These are phyloP conservation scores for Tinospora cordifolia DNA, from an alignment of 164 flowering plant species.

Conservation along the genomic window DNA sequence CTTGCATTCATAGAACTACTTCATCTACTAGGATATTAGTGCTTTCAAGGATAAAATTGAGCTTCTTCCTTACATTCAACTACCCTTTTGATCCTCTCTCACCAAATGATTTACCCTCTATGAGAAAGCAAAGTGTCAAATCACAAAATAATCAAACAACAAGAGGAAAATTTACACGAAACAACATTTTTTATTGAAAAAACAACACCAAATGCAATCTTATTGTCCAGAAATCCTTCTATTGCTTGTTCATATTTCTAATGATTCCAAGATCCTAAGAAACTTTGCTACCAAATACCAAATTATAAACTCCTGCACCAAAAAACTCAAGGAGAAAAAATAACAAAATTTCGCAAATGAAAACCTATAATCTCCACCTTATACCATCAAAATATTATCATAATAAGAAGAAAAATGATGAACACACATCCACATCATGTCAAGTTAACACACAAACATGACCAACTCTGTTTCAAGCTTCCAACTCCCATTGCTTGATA, in stretches of 20 bases:
- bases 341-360: neutral
- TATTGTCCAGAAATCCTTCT: neutral
- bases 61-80: neutral
- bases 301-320: neutral
- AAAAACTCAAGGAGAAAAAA: neutral
- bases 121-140: neutral
- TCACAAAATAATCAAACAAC: neutral
- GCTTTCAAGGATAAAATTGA: neutral
- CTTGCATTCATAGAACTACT: neutral
- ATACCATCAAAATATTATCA: neutral
- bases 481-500: no score
- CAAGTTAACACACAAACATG: neutral
- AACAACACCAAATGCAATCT: neutral
- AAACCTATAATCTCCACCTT: neutral
- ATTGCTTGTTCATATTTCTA: neutral
- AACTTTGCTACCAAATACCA: neutral
- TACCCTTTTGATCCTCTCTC: neutral
- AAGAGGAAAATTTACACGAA: neutral
- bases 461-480: neutral
- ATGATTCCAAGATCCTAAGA: neutral
- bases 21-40: neutral
- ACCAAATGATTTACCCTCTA: neutral
- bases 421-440: neutral
- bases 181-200: neutral
- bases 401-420: neutral